Evolutionary conservation across 352 stramenopile species (phyloP), one percentile per base, ranked within the genome.

Genomic region (Globisporangium solare): DNA sequence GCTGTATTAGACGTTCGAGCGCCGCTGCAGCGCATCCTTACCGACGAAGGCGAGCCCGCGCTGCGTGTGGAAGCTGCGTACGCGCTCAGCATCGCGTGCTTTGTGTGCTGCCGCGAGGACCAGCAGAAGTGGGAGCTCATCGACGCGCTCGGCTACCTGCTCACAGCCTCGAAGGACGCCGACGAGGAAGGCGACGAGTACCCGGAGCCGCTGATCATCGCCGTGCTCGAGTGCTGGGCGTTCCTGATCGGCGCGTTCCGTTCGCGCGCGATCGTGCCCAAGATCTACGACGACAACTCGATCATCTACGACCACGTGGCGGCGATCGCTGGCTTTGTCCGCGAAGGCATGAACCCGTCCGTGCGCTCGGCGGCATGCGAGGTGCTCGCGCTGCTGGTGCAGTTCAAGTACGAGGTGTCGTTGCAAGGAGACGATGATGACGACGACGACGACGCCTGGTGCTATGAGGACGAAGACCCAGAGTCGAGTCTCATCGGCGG

Each of bases 151-250:
- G 78, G 78, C 2, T 52, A 60, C 10, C 66, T 80, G 15, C 47
- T 88, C 2, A 56, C 79, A 20, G 61, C 65, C 2, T 71, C 71
- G 8, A 77, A 76, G 20, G 73, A 83, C 35, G 73, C 73, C 0
- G 71, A 83, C 27, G 69, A 79, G 6, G 73, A 80, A 35, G 65
- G 75, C 13, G 78, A 84, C 39, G 67, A 74, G 40, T 75, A 75
- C 54, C 60, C 65, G 0, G 75, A 86, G 51, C 32, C 63, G 22
- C 51, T 88, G 21, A 67, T 78, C 14, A 72, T 85, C 22, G 74
- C 73, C 7, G 66, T 80, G 8, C 83, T 86, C 52, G 76, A 86
- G 55, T 86, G 78, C 63, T 88, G 78, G 78, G 75, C 73, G 1
- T 85, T 86, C 42, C 51, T 86, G 4, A 60, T 82, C 18, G 83